Evolutionary conservation across 768 basidiomycete species (phyloP), one percentile per base, ranked within the genome.

Genomic region (Trametes cubensis): DNA sequence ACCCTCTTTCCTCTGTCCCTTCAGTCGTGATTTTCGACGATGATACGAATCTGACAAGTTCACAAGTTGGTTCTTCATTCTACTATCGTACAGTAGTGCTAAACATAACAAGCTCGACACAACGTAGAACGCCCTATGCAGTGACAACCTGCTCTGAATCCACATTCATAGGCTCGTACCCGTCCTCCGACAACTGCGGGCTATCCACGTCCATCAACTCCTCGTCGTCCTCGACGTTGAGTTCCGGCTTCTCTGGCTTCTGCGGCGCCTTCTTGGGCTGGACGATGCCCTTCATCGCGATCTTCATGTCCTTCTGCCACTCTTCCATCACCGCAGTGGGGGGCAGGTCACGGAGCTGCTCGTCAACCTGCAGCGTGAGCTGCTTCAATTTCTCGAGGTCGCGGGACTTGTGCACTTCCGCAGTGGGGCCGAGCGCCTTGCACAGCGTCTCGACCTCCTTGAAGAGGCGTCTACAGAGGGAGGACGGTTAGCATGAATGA

Each of bases 221-320:
- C 6, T 17, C 4, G 48, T 49, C 57, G n/a, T 58, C 57, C 39
- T 28, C 47, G 38, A 58, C 25, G n/a, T 58, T 49, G 48, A 58
- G 23, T 18, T 40, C 58, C 30, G 58, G 58, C 28, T 53, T 59
- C 23, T 64, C 58, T 42, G 47, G 52, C 6, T 57, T 45, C 54
- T 65, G 62, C 28, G 58, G 52, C 44, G 44, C 47, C 54, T 61
- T 62, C 62, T 53, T 56, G 8, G 48, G 40, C 58, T 63, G 44
- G 21, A 70, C 59, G 34, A 71, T 71, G 4, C 64, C 67, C 56
- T 67, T 69, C 41, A 53, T 23, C 26, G 66, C 70, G 3, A 65
- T 64, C 48, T 50, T 44, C 57, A 64, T 53, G 44, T 72, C 67
- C 46, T 60, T 54, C 13, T 54, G 40, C 57, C 62, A 60, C 42